Base-by-base conservation (phyloP, 2,329 filamentous ascomycete species). In the Diaporthe vaccinii region DNA sequence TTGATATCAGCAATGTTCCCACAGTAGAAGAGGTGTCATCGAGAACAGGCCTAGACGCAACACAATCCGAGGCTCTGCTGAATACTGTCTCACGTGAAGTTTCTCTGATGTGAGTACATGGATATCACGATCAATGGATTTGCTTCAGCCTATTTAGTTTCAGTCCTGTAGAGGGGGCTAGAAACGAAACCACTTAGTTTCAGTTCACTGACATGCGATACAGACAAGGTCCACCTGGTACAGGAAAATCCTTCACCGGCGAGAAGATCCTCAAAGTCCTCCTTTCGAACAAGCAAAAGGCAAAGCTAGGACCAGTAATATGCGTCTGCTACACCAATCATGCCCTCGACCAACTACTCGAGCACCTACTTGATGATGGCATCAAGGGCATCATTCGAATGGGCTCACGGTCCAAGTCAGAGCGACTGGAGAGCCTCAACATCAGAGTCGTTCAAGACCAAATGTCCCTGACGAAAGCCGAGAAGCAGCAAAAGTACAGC, bases 211-310 rank as follows among this genome's bases (percentile, higher is more conserved):
- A n/a, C n/a, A n/a, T n/a, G n/a, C n/a, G n/a, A 9, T 15, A 67
- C 22, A 67, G 61, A 3, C 61, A 94, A 83, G 93, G 93, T 0
- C 93, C 93, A 0, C 93, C 93, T 0, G 93, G 93, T 0, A 94
- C 93, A 0, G 93, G 93, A 0, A 94, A 94, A 79, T 89, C 86
- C 5, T 93, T 88, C 77, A 86, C 88, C 0, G 92, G 92, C 3
- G 86, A 91, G 2, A 85, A 88, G 58, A 80, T 94, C n/a, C 87
- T 93, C 75, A 88, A 89, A 75, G 85, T 87, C 0, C 79, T 93
- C 8, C 79, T 93, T 4, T 79, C 80, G 17, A 87, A 87, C 77
- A 86, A 85, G 67, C 44, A 55, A 0, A 76, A 78, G 10, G 83
- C 85, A 0, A 72, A 81, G 0, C 78, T 91, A 0, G 88, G 89